A percentile compares a stretch with the other conserved stretches of the same genome.
Evolutionary conservation across 2,329 filamentous ascomycete genomes (phyloP).

Genomic region (Fusarium sp.): DNA sequence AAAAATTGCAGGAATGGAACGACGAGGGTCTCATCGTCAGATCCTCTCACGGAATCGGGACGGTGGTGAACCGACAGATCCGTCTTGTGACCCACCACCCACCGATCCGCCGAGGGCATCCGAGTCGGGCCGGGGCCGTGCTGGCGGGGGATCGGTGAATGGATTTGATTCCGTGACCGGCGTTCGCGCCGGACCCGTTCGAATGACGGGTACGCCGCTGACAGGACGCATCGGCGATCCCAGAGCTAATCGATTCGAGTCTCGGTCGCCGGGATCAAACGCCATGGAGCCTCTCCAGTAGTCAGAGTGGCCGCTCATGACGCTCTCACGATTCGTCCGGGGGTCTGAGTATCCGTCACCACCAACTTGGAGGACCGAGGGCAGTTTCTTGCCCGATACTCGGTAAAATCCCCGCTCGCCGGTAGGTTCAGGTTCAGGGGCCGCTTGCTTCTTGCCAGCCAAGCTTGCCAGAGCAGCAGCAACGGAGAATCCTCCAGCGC

Average conservation of each 20-base stretch:
- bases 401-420: conserved; percentile 72
- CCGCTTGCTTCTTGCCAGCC: conserved; percentile 53
- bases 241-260: conserved; percentile 60
- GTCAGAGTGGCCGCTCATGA: conserved; percentile 63
- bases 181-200: conserved; percentile 74
- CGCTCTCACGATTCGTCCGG: conserved; percentile 48
- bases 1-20: conserved; percentile 25
- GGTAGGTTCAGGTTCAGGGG: conserved; percentile 48
- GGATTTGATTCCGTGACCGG: conserved; percentile 68
- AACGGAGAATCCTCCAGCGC: conserved; percentile 55
- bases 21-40: conserved; percentile 17
- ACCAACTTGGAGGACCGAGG: conserved; percentile 71
- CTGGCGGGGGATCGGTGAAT: conserved; percentile 54
- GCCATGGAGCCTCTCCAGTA: conserved; percentile 67
- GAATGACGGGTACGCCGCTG: conserved; percentile 70
- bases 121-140: conserved; percentile 44
- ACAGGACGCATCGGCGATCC: conserved; percentile 70
- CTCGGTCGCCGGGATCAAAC: conserved; percentile 52
- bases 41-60: conserved; percentile 48
- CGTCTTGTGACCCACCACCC: conserved; percentile 38
- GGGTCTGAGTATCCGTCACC: conserved; percentile 73
- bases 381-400: conserved; percentile 73
- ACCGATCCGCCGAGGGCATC: conserved; percentile 41
- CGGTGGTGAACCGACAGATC: conserved; percentile 42
- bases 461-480: conserved; percentile 62